A percentile compares a stretch with the other conserved stretches of the same genome.
These are phyloP conservation scores for Byssothecium circinans DNA, from an alignment of 2,329 filamentous ascomycete genomes.

Conservation along the genomic window DNA sequence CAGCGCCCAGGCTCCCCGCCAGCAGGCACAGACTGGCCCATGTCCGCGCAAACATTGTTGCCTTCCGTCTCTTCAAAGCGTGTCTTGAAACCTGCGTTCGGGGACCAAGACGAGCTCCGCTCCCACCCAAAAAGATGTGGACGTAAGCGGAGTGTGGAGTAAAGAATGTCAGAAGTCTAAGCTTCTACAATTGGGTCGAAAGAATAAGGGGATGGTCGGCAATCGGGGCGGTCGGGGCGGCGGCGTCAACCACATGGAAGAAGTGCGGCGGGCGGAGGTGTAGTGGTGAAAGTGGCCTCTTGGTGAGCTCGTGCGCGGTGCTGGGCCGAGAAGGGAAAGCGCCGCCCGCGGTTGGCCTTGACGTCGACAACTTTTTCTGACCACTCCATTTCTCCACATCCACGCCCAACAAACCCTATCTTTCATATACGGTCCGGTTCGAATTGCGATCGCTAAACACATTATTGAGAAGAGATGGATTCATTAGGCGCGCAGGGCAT, in stretches of 20 bases:
- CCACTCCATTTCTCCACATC: background rate
- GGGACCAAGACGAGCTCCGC: constrained; percentile 6
- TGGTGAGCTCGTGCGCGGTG: constrained; percentile 22
- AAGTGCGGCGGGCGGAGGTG: constrained; percentile 18
- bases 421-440: background rate
- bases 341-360: constrained; percentile 24
- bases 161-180: constrained; percentile 33
- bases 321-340: constrained; percentile 5
- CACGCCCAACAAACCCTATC: background rate
- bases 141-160: constrained; percentile 1
- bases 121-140: background rate
- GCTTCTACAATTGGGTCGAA: constrained; percentile 26
- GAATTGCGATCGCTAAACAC: background rate
- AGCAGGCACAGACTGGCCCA: constrained; percentile 44
- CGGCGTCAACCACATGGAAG: constrained; percentile 28
- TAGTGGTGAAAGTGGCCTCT: constrained; percentile 36
- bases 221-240: constrained; percentile 20
- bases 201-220: constrained; percentile 26
- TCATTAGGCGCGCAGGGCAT: constrained; percentile 33
- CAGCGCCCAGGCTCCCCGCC: constrained; percentile 38
- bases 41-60: constrained; percentile 38
- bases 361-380: constrained; percentile 33
- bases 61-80: constrained; percentile 15
- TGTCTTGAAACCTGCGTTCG: constrained; percentile 11
- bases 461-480: constrained; percentile 26